These are phyloP conservation scores for Peronospora destructor DNA, from an alignment of 352 stramenopile genomes.

Conservation along the genomic window DNA sequence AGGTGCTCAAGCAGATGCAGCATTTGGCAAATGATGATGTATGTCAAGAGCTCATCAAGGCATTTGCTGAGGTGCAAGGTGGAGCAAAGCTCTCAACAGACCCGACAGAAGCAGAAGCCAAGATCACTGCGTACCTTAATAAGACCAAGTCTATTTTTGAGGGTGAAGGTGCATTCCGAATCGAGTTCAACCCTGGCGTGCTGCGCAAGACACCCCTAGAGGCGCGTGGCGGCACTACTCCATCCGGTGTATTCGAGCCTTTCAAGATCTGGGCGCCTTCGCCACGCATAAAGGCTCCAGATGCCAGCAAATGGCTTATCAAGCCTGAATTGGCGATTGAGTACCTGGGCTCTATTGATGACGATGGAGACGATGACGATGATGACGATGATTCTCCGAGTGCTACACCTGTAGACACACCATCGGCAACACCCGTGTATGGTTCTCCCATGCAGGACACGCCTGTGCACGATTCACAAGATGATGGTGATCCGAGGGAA, in stretches of 20 bases:
- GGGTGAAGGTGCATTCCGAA: conserved; percentile 75
- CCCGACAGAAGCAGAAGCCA: conserved; percentile 26
- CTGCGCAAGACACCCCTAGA: conserved; percentile 70
- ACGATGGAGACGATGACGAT: conserved; percentile 60
- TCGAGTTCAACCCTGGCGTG: conserved; percentile 78
- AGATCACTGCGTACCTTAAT: conserved; percentile 45
- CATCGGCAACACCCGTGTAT: conserved; percentile 61
- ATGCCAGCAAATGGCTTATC: conserved; percentile 79
- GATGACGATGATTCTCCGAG: conserved; percentile 66
- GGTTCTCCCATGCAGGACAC: conserved; percentile 51
- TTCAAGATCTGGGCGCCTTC: conserved; percentile 83
- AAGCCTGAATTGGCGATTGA: conserved; percentile 70
- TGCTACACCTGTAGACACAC: conserved; percentile 59
- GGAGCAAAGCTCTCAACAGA: conserved; percentile 26
- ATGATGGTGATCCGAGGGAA: conserved; percentile 38
- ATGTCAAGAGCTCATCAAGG: conserved; percentile 70
- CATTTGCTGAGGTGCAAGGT: conserved; percentile 52
- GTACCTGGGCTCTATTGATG: conserved; percentile 77
- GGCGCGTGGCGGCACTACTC: conserved; percentile 35
- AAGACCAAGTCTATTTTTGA: conserved; percentile 80
- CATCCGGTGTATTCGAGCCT: conserved; percentile 29
- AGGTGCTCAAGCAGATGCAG: conserved; percentile 87
- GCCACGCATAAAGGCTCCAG: conserved; percentile 56
- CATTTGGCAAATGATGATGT: conserved; percentile 74
- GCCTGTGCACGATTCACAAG: conserved; percentile 31